A percentile compares a stretch with the other conserved stretches of the same genome.
Evolutionary conservation across 805 yeast genomes (phyloP).

Genomic region (Metschnikowia orientalis): DNA sequence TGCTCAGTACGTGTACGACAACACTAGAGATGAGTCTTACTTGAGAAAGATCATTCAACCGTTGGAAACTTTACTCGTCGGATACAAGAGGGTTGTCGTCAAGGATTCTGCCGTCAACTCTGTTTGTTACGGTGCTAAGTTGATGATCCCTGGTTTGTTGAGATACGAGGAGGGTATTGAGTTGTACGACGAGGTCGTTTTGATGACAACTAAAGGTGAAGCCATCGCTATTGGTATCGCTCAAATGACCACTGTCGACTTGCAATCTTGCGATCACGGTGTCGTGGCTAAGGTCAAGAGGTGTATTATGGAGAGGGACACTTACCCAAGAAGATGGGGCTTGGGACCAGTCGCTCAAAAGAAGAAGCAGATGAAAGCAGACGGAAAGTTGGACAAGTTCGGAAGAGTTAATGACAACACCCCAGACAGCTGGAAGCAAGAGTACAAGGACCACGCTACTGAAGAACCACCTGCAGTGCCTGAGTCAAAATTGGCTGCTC

Average conservation of each 20-base stretch:
- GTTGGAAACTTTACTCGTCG: slow-evolving; percentile 85
- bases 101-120: slow-evolving; percentile 94
- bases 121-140: slow-evolving; percentile 97
- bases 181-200: slow-evolving; percentile 93
- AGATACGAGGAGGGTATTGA: slow-evolving; percentile 98
- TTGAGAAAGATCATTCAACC: slow-evolving; percentile 93
- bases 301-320: slow-evolving; percentile 99
- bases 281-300: slow-evolving; percentile 98
- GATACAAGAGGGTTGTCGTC: slow-evolving; percentile 95
- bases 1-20: slow-evolving; percentile 97
- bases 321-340: slow-evolving; percentile 99
- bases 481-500: slow-evolving; percentile 47
- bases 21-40: slow-evolving; percentile 94
- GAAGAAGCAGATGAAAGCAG: slow-evolving; percentile 97
- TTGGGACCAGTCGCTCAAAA: slow-evolving; percentile 97
- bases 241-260: slow-evolving; percentile 97
- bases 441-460: slow-evolving; percentile 67
- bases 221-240: slow-evolving; percentile 98
- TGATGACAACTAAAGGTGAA: slow-evolving; percentile 98
- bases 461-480: slow-evolving; percentile 58
- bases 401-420: slow-evolving; percentile 93
- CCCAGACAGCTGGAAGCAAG: slow-evolving; percentile 86
- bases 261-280: slow-evolving; percentile 96
- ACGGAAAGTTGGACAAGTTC: slow-evolving; percentile 93
- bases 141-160: slow-evolving; percentile 97